Evolutionary conservation across 345 rosid genomes (phyloP), one percentile per base, ranked within the genome.

Genomic region (Viola odorata): DNA sequence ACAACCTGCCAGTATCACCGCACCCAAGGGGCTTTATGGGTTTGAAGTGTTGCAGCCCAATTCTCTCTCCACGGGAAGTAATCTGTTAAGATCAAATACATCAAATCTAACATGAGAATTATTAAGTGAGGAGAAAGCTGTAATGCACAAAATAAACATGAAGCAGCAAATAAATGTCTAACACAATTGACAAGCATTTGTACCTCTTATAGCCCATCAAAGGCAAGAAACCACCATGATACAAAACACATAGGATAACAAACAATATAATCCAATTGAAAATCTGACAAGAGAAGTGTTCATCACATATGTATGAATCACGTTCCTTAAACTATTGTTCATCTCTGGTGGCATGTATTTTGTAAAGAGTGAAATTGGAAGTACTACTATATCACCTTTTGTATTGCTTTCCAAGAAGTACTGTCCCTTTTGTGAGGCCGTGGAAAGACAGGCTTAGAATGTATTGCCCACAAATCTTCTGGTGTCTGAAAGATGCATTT

Each of bases 1-100:
- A 16, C 53, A 81, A 94, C 99, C 99, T 89, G 77, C 99, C 97
- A 62, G 99, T 87, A 75, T 94, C 99, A 64, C 99, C 99, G 47
- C 91, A 86, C 12, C 99, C 99, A 69, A 94, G 68, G 3, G 99
- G 99, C 78, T 78, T 94, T 70, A 90, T 73, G 47, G 99, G 99
- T 78, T 83, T 87, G 76, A 94, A 94, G 82, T 94, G 95, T 63
- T 81, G 83, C 23, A 94, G 73, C 41, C 96, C 91, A 59, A 90
- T 82, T 65, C 68, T 80, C 72, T 78, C 97, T 60, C 89, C 96
- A 9, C 49, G 45, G 5, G 84, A 83, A 69, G 87, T 85, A 76
- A 94, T 81, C 99, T 94, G 60, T 50, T 23, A 41, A 14, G 8
- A 37, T 41, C 44, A 63, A 50, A 41, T 0, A 41, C 60, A 50